Base-by-base conservation (phyloP, 352 stramenopile genomes). In the Globisporangium spiculum region DNA sequence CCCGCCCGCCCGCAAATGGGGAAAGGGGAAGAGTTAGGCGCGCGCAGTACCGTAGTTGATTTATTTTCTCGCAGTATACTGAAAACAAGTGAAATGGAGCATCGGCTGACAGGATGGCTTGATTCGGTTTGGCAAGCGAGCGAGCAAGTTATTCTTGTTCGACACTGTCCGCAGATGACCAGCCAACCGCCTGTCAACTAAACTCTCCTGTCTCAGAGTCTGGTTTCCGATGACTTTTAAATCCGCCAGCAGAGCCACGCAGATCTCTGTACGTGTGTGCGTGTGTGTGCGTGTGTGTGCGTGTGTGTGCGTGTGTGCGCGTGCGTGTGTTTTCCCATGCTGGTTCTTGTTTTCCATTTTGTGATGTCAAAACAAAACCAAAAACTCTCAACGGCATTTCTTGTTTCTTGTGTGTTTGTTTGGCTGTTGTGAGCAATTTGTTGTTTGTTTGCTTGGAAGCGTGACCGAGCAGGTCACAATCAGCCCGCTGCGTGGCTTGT, bases 1-100 rank as follows among this genome's bases (percentile, higher is more conserved):
- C 0, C 34, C 8, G 10, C 0, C 34, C 8, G 10, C 8, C 34
- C 8, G 34, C 8, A 41, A 41, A 41, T 4, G 9, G 8, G 34
- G 34, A 18, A 3, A 16, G 6, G 59, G 41, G 18, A 64, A 50
- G 36, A 38, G 59, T 64, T 48, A 54, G 53, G 22, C 9, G 38
- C 26, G 24, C n/a, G 38, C 6, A 64, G 38, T 56, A 41, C 38
- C n/a, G n/a, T 41, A 26, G 59, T 41, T 38, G 59, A 64, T 64
- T 64, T 64, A 64, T 56, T 36, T 18, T 16, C 1, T 27, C 12
- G 34, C 9, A 2, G 24, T 12, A 59, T 59, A 59, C 24, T 34
- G 53, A 59, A 59, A 59, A 12, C 53, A 59, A 59, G 53, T 59
- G 53, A 59, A 36, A 9, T 18, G 26, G 10, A 5, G n/a, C 34